Base-by-base conservation (phyloP, 176 grass and related monocot species). In the Aegilops tauschii region DNA sequence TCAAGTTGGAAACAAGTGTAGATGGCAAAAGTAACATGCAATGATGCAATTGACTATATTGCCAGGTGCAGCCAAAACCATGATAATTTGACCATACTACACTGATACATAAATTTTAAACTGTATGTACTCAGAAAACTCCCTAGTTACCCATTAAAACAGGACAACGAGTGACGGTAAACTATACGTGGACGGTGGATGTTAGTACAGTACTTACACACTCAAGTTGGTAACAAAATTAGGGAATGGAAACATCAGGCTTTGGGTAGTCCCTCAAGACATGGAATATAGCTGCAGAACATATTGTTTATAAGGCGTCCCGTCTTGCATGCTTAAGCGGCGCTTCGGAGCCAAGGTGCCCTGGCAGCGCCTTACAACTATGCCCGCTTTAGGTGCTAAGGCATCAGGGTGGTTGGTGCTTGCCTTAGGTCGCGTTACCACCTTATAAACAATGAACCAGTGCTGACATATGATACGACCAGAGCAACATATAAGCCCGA, bases 171-270 rank as follows among this genome's bases (percentile, higher is more conserved):
- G 56, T 37, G 8, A 27, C 56, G 17, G 21, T 35, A 69, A 68
- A n/a, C 80, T 29, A 82, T 35, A 81, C n/a, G 79, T n/a, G 2
- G 20, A 47, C 32, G 40, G 79, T 32, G 9, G 17, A 65, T 44
- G 18, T 28, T 61, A 44, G 14, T 71, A 9, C 17, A 35, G 30
- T 35, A 52, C 69, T 69, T 70, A 36, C 80, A 52, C 17, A 68
- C 20, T n/a, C 10, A n/a, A 82, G 59, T 52, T n/a, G 6, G 29
- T 54, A n/a, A 16, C 8, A 5, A 34, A 29, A 68, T 68, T 50
- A 69, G 44, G 64, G 45, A 82, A 69, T 31, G 45, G 27, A 82
- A 82, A 49, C 80, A 82, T 52, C 64, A 23, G 80, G 80, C 27
- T 69, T 81, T 69, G 16, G 42, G 80, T 69, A 67, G 64, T 69